Percentiles rank a stretch among this genome's conserved stretches.
These are phyloP conservation scores for Ogataea siamensis DNA, from an alignment of 805 yeast genomes.

Conservation along the genomic window DNA sequence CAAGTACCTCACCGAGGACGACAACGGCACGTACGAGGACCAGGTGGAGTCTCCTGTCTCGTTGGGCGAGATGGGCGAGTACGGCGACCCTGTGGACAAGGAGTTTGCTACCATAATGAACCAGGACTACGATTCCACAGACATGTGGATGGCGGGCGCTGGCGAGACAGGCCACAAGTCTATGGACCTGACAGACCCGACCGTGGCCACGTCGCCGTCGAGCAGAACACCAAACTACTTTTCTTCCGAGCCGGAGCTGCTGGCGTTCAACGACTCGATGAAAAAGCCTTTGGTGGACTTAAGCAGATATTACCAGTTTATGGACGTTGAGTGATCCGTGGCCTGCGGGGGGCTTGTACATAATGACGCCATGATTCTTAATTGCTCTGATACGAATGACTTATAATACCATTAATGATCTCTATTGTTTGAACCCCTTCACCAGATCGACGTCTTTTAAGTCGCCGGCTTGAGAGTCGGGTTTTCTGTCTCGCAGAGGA, in stretches of 20 bases:
- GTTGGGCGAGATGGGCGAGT: conserved; percentile 1
- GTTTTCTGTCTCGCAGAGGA: conserved; percentile 28
- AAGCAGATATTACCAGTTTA: background rate
- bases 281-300: background rate
- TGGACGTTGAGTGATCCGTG: conserved; percentile 4
- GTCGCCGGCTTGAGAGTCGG: conserved; percentile 37
- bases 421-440: conserved; percentile 40
- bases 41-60: conserved; percentile 11
- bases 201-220: background rate
- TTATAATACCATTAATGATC: conserved; percentile 6
- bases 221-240: background rate
- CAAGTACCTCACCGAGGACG: background rate
- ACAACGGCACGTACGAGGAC: conserved; percentile 3
- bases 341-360: conserved; percentile 1
- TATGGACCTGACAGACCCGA: conserved; percentile 1
- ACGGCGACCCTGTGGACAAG: conserved; percentile 5
- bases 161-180: background rate
- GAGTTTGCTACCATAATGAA: conserved; percentile 2
- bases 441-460: conserved; percentile 47
- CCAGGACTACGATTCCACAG: conserved; percentile 1
- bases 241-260: background rate
- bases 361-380: conserved; percentile 2
- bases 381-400: conserved; percentile 2
- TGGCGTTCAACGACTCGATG: background rate
- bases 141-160: conserved; percentile 4